Percentiles rank a stretch among this genome's conserved stretches.
These are phyloP conservation scores for Erodium moschatum DNA, from an alignment of 441 rosid genomes.

Conservation along the genomic window DNA sequence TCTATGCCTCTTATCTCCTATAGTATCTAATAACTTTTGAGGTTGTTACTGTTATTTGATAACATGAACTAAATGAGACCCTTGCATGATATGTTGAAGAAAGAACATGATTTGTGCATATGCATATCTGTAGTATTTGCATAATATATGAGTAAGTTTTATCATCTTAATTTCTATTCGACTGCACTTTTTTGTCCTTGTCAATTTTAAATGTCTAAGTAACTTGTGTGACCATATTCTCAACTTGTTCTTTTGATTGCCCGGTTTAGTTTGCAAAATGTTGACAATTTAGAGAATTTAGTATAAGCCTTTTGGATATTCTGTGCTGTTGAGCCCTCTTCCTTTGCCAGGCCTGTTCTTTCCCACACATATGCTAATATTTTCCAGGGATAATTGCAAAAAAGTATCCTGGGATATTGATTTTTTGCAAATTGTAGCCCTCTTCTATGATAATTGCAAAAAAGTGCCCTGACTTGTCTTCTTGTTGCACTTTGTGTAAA, in stretches of 20 bases:
- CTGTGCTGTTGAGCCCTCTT: background rate
- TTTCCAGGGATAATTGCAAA: too few species aligned
- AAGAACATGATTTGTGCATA: background rate
- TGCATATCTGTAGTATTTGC: background rate
- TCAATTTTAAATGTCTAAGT: background rate
- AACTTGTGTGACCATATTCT: too few species aligned
- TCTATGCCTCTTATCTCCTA: background rate
- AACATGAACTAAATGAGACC: background rate
- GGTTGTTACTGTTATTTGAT: background rate
- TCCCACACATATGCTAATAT: too few species aligned
- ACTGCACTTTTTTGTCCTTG: background rate
- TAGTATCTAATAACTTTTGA: background rate
- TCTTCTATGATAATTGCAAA: too few species aligned
- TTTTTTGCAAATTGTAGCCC: too few species aligned
- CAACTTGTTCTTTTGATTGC: background rate
- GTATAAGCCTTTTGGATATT: background rate
- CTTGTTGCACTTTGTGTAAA: too few species aligned
- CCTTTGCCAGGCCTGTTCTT: too few species aligned
- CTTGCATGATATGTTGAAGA: background rate
- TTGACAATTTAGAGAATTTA: background rate
- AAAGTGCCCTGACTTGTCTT: too few species aligned
- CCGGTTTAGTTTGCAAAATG: background rate
- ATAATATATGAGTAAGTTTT: background rate
- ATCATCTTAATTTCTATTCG: background rate
- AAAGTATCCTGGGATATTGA: too few species aligned